Conservation (phyloP, 208 protist species). For the Trypanosoma mega region DNA sequence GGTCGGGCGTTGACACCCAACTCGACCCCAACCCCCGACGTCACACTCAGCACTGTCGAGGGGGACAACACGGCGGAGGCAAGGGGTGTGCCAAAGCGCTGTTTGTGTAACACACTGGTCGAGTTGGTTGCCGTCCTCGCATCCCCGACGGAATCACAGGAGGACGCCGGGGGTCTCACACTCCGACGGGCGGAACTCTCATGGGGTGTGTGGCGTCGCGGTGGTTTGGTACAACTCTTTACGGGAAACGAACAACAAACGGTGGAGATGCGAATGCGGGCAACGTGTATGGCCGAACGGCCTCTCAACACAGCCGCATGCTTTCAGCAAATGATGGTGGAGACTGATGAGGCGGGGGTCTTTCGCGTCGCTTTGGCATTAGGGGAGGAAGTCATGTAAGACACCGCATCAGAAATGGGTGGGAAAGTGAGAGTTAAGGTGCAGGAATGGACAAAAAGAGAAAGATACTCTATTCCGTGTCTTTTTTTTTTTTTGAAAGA, state of each 20-base stretch:
- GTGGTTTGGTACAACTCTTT: constrained; percentile 16
- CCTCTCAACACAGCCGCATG: constrained; percentile 63
- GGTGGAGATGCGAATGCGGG: constrained; percentile 38
- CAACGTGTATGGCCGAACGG: constrained; percentile 80
- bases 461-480: too few relatives aligned
- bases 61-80: constrained; percentile 24
- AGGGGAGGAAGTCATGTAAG: constrained; percentile 64
- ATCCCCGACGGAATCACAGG: constrained; percentile 9
- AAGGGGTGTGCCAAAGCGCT: constrained; percentile 17
- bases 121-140: constrained; percentile 25
- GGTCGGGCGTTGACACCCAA: constrained; percentile 16
- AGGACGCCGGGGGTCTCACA: not conserved
- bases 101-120: constrained; percentile 25
- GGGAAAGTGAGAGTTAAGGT: not conserved
- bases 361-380: constrained; percentile 61
- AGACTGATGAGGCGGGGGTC: constrained; percentile 36
- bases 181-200: constrained; percentile 14
- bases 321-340: constrained; percentile 76
- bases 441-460: not conserved
- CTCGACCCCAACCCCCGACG: constrained; percentile 1
- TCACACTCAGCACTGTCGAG: constrained; percentile 6
- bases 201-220: constrained; percentile 23
- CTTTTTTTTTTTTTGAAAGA: too few relatives aligned
- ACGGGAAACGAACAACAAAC: constrained; percentile 16
- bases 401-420: not conserved